A percentile compares a stretch with the other conserved stretches of the same genome.
Evolutionary conservation across 768 basidiomycete genomes (phyloP).

Genomic region (Daedalea quercina): DNA sequence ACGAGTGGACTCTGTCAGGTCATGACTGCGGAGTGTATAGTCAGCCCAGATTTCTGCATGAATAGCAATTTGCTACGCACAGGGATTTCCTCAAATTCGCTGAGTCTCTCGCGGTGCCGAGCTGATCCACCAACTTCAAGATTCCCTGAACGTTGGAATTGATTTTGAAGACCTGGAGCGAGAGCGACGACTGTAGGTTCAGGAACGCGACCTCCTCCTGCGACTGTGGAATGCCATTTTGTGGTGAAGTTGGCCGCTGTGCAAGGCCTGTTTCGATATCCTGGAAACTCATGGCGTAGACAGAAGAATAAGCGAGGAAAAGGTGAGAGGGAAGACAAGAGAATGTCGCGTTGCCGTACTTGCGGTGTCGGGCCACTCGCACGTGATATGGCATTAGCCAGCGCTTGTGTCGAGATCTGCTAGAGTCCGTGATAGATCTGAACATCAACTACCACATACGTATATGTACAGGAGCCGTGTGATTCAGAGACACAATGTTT

Average conservation of each 20-base stretch:
- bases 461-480: too few species aligned
- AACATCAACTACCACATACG: too few species aligned
- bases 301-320: background rate
- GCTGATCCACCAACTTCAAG: constrained; percentile 90
- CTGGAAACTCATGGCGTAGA: constrained; percentile 43
- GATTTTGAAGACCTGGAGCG: constrained; percentile 97
- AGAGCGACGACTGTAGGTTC: constrained; percentile 70
- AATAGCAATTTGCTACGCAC: too few species aligned
- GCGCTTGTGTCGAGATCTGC: too few species aligned
- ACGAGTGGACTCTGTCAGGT: constrained; percentile 89
- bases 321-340: background rate
- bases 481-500: too few species aligned
- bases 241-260: constrained; percentile 23
- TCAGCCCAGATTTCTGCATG: too few species aligned
- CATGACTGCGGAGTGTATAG: constrained; percentile 72
- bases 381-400: too few species aligned
- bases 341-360: too few species aligned
- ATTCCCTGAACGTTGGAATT: constrained; percentile 97
- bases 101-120: constrained; percentile 81
- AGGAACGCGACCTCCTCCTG: constrained; percentile 71
- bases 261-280: constrained; percentile 41
- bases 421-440: too few species aligned
- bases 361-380: too few species aligned
- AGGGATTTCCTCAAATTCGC: constrained; percentile 73
- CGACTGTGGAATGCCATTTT: constrained; percentile 26